Conservation (phyloP, 495 filamentous ascomycete species). For the Alectoria sarmentosa region DNA sequence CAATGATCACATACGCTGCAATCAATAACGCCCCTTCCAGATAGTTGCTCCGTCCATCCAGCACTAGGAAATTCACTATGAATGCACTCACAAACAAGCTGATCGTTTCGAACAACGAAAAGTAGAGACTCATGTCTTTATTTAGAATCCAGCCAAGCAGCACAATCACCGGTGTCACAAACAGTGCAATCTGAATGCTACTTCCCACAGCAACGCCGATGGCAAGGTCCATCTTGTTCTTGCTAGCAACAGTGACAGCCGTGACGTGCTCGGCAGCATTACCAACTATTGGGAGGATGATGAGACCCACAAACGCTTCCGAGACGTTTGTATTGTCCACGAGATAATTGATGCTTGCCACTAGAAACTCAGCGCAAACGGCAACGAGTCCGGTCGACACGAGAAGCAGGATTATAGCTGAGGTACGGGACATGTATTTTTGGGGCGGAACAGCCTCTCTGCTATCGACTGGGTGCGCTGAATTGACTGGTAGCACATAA, state of each 20-base stretch:
- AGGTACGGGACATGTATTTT: constrained; percentile 61
- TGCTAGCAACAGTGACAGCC: constrained; percentile 77
- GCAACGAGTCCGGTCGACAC: constrained; percentile 74
- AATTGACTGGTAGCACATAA: constrained; percentile 38
- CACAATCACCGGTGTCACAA: constrained; percentile 82
- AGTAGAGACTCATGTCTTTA: constrained; percentile 82
- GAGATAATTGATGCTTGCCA: constrained; percentile 70
- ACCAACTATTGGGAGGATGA: constrained; percentile 83
- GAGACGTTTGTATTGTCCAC: constrained; percentile 56
- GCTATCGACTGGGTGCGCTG: constrained; percentile 24
- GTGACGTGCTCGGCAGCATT: constrained; percentile 93
- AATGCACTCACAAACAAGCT: constrained; percentile 80
- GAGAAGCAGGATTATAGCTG: constrained; percentile 66
- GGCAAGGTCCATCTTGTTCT: constrained; percentile 95
- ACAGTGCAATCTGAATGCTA: constrained; percentile 84
- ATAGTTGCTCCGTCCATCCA: constrained; percentile 85
- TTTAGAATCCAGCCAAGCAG: constrained; percentile 81
- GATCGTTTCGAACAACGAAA: constrained; percentile 87
- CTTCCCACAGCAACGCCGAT: constrained; percentile 86
- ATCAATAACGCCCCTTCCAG: constrained; percentile 77
- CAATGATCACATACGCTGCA: constrained; percentile 77
- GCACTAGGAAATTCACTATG: constrained; percentile 76
- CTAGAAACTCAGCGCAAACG: constrained; percentile 81
- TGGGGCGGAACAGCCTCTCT: constrained; percentile 38
- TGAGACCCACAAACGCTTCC: constrained; percentile 79